Conservation (phyloP, 2,329 filamentous ascomycete genomes). For the Diatrype stigma region DNA sequence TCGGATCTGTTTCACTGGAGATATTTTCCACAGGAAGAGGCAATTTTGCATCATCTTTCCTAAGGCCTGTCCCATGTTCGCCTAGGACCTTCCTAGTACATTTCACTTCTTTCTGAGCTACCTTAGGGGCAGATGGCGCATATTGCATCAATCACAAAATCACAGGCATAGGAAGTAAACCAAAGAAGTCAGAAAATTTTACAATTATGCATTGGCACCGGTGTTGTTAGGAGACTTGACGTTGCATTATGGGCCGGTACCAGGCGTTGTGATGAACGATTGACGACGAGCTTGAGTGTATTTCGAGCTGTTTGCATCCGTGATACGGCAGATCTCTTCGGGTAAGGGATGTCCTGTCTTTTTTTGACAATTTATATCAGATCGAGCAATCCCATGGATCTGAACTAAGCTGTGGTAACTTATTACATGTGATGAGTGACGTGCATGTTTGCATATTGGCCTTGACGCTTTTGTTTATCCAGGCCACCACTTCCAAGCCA, state of each 20-base stretch:
- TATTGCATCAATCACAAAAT: constrained; percentile 18
- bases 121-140: constrained; percentile 18
- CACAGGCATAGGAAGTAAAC: constrained; percentile 10
- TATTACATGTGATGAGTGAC: too few relatives aligned
- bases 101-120: constrained; percentile 19
- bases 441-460: too few relatives aligned
- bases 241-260: constrained; percentile 17
- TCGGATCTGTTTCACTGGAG: constrained; percentile 21
- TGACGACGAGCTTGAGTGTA: constrained; percentile 3
- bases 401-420: too few relatives aligned
- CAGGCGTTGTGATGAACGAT: constrained; percentile 10
- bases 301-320: constrained; percentile 9
- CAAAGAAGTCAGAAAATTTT: constrained; percentile 1
- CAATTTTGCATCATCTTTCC: constrained; percentile 20
- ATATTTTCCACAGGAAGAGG: constrained; percentile 18
- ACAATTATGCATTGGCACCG: constrained; percentile 9
- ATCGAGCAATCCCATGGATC: constrained; percentile 1
- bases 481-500: too few relatives aligned
- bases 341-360: constrained; percentile 16
- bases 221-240: constrained; percentile 9
- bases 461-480: too few relatives aligned
- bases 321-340: constrained; percentile 17
- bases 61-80: constrained; percentile 18
- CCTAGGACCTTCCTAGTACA: constrained; percentile 21
- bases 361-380: constrained; percentile 8